These are phyloP conservation scores for Argentina anserina DNA, from an alignment of 306 rosid genomes.

Conservation along the genomic window DNA sequence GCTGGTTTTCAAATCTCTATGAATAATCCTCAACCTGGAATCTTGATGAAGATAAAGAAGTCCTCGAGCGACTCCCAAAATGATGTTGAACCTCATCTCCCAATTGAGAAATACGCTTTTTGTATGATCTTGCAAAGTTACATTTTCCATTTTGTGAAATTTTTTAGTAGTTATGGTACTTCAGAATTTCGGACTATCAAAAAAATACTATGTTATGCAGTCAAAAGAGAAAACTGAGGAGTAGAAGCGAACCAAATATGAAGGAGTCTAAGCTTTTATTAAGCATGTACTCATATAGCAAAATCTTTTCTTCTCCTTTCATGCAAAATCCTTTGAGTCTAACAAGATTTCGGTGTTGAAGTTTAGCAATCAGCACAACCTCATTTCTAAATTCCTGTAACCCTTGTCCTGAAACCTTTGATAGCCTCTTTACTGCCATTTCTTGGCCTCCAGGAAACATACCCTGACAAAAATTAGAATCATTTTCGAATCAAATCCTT, in stretches of 20 bases:
- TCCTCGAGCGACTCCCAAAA: slow-evolving; percentile 64
- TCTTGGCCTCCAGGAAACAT: slow-evolving; percentile 52
- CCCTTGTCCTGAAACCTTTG: slow-evolving; percentile 65
- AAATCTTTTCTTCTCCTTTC: slow-evolving; percentile 64
- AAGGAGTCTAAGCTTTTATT: slow-evolving; percentile 62
- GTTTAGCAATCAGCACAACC: slow-evolving; percentile 66
- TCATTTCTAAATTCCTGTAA: slow-evolving; percentile 67
- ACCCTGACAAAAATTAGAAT: slow-evolving; percentile 28
- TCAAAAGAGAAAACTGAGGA: neutral
- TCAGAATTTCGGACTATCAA: neutral
- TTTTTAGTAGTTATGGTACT: neutral
- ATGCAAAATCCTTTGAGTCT: slow-evolving; percentile 63
- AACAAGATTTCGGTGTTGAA: slow-evolving; percentile 72
- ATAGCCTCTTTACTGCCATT: slow-evolving; percentile 65
- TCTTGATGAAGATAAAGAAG: slow-evolving; percentile 77
- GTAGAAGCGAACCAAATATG: slow-evolving; percentile 53
- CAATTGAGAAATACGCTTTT: slow-evolving; percentile 34
- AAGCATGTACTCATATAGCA: slow-evolving; percentile 69
- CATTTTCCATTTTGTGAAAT: slow-evolving; percentile 16
- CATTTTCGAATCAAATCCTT: neutral
- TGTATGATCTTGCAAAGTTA: slow-evolving; percentile 36
- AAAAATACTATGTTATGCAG: neutral
- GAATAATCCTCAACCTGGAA: slow-evolving; percentile 68
- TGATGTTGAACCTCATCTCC: slow-evolving; percentile 55
- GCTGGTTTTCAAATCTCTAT: slow-evolving; percentile 61